Evolutionary conservation across 2,329 filamentous ascomycete species (phyloP), one percentile per base, ranked within the genome.

Genomic region (Neophaeococcomyces aloes): DNA sequence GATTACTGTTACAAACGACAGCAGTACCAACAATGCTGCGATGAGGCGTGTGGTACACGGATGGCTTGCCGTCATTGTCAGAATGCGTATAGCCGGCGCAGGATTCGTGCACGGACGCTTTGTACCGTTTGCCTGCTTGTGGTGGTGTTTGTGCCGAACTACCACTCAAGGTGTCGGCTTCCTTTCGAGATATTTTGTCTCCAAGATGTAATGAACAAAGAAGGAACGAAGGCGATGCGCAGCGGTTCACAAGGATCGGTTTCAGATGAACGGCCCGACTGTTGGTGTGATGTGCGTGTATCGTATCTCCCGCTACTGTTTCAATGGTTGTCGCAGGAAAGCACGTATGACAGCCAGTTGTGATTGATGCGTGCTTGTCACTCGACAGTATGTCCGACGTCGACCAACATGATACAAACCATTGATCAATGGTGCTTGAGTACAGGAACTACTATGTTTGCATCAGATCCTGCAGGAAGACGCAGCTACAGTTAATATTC

Each of bases 11-110:
- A 29, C 17, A 7, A 44, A 19, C 7, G 42, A 38, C n/a, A 52
- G 29, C 17, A 46, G 29, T 21, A 27, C 39, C 31, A 48, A 21
- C 44, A 31, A 29, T 31, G 48, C 23, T 4, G 47, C 21, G 15
- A 36, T 25, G 29, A 44, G 3, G 14, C 31, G 30, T 5, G 30
- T 34, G 13, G 30, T 27, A 42, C 38, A 42, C 14, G 29, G 14
- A 3, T 29, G 38, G 38, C 18, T 19, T 18, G 34, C 34, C 34
- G 19, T 19, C 19, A 19, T 37, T 37, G 10, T 17, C 14, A 15
- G 11, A 3, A 35, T 19, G 21, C 35, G 35, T 19, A 19, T 10
- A 3, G 18, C 35, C 35, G 35, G 13, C 17, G 19, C 19, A 19
- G 17, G 23, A 19, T 19, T 38, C 35, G 35, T 38, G 35, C 21